Conservation (phyloP, 768 basidiomycete genomes). For the Lactarius sanguifluus region DNA sequence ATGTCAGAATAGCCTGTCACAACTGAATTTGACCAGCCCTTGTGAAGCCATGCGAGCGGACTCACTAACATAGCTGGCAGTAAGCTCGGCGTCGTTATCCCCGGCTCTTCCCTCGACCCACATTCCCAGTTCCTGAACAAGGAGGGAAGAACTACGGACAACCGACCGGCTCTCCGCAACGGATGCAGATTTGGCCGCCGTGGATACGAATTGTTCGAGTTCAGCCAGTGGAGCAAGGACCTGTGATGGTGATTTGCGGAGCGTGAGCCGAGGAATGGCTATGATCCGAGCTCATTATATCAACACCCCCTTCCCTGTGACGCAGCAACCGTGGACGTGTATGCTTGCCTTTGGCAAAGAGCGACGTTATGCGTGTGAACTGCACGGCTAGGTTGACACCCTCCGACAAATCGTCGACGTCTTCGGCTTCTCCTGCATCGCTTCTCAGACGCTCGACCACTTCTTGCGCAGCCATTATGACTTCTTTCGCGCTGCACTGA, state of each 20-base stretch:
- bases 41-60: neutral
- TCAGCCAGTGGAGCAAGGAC: slow-evolving; percentile 19
- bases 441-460: slow-evolving; percentile 37
- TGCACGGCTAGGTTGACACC: slow-evolving; percentile 25
- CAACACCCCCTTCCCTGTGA: neutral
- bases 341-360: slow-evolving; percentile 31
- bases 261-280: slow-evolving; percentile 34
- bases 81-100: slow-evolving; percentile 15
- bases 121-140: slow-evolving; percentile 15
- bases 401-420: slow-evolving; percentile 16
- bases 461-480: slow-evolving; percentile 44
- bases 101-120: slow-evolving; percentile 20
- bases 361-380: slow-evolving; percentile 31
- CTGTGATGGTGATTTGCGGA: slow-evolving; percentile 23
- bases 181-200: slow-evolving; percentile 3
- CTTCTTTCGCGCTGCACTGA: slow-evolving; percentile 42
- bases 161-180: slow-evolving; percentile 21
- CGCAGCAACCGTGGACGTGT: neutral
- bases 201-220: slow-evolving; percentile 18
- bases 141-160: slow-evolving; percentile 12
- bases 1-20: slow-evolving; percentile 20
- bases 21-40: neutral
- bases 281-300: neutral
- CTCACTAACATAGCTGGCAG: slow-evolving; percentile 19
- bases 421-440: slow-evolving; percentile 29